Conservation (phyloP, 108 stramenopile genomes). For the Fistulifera pelliculosa region DNA sequence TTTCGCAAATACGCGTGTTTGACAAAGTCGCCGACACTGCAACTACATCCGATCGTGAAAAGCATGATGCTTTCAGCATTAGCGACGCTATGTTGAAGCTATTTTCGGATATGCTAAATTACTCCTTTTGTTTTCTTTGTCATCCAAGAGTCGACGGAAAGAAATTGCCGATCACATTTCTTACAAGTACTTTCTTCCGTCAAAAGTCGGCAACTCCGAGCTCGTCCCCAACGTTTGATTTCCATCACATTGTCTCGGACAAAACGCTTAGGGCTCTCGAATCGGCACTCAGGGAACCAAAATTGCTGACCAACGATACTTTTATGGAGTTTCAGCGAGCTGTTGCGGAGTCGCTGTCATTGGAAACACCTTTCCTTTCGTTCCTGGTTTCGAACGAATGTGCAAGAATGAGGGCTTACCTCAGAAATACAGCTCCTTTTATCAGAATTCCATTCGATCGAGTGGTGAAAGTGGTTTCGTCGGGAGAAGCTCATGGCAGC, state of each 20-base stretch:
- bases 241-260: constrained; percentile 45
- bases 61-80: constrained; percentile 19
- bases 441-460: constrained; percentile 31
- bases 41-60: constrained; percentile 15
- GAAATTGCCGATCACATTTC: constrained; percentile 38
- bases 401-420: constrained; percentile 76
- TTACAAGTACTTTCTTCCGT: constrained; percentile 47
- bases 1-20: constrained; percentile 11
- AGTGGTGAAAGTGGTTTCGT: constrained; percentile 3
- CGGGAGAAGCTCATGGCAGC: neutral
- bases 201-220: constrained; percentile 18
- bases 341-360: constrained; percentile 42
- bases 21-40: neutral
- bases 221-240: constrained; percentile 48
- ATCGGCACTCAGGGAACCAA: constrained; percentile 20
- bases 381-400: constrained; percentile 67
- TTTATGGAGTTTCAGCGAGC: constrained; percentile 49
- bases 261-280: constrained; percentile 37
- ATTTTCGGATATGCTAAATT: constrained; percentile 57
- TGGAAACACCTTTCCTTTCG: constrained; percentile 38
- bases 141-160: constrained; percentile 21
- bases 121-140: constrained; percentile 34
- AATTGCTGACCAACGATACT: constrained; percentile 23
- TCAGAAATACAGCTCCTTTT: constrained; percentile 55
- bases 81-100: constrained; percentile 53